These are phyloP conservation scores for Penicillium sp. DNA, from an alignment of 2,329 filamentous ascomycete species.

Conservation along the genomic window DNA sequence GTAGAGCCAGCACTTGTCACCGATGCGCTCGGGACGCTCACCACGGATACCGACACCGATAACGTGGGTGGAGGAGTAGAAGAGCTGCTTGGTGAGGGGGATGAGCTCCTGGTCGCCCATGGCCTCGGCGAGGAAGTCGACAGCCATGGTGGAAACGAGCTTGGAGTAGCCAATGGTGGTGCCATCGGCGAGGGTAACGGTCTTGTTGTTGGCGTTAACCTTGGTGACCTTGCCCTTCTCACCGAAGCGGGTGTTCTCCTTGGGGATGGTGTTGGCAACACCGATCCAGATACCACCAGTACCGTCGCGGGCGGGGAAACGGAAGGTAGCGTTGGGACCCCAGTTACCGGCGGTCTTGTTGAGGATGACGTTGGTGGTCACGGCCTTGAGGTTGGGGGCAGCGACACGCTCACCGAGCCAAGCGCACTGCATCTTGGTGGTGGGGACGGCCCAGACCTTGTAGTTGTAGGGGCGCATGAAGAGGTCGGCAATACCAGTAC, in stretches of 20 bases:
- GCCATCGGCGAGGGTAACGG: conserved; percentile 78
- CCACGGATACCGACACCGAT: conserved; percentile 95
- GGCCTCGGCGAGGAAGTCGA: conserved; percentile 81
- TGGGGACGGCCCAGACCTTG: conserved; percentile 99
- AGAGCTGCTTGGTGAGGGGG: conserved; percentile 82
- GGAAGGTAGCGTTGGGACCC: conserved; percentile 98
- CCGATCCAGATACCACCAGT: conserved; percentile 99
- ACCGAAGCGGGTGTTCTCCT: conserved; percentile 89
- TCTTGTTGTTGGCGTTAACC: conserved; percentile 83
- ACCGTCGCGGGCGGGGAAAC: conserved; percentile 92
- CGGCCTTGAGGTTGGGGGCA: conserved; percentile 89
- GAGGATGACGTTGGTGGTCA: conserved; percentile 91
- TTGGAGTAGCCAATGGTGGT: conserved; percentile 88
- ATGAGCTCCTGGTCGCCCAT: conserved; percentile 88
- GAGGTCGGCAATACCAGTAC: conserved; percentile 82
- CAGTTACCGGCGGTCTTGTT: conserved; percentile 96
- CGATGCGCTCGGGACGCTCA: conserved; percentile 87
- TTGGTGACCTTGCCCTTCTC: conserved; percentile 80
- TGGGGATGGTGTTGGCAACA: conserved; percentile 87
- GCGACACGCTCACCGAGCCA: conserved; percentile 99
- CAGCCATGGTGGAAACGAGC: conserved; percentile 93
- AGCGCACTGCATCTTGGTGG: conserved; percentile 98
- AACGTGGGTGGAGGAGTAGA: conserved; percentile 96
- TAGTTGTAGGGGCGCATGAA: conserved; percentile 99
- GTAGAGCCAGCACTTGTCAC: conserved; percentile 99